Evolutionary conservation across 2,329 filamentous ascomycete genomes (phyloP).

Genomic region (Cladophialophora bantiana): DNA sequence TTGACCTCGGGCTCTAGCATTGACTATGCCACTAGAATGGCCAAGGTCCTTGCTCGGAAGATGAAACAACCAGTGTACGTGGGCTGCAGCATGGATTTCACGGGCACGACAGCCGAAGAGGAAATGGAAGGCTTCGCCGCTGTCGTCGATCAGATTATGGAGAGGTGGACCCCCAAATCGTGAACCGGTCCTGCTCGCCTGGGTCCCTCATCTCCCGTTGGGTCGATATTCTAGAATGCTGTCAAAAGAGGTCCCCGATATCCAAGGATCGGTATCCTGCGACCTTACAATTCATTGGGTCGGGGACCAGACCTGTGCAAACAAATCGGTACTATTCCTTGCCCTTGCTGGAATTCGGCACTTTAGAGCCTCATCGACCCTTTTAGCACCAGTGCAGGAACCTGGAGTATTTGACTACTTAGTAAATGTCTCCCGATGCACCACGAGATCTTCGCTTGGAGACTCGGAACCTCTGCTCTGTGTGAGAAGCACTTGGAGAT

Average conservation of each 20-base stretch:
- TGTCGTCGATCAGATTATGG: slow-evolving; percentile 73
- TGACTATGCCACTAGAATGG: slow-evolving; percentile 85
- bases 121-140: slow-evolving; percentile 87
- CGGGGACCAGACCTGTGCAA: slow-evolving; percentile 20
- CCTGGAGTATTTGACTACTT: slow-evolving; percentile 6
- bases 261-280: slow-evolving; percentile 17
- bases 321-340: slow-evolving; percentile 28
- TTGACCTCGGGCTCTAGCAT: slow-evolving; percentile 77
- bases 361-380: slow-evolving; percentile 19
- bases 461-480: not conserved
- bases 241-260: slow-evolving; percentile 21
- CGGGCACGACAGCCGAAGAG: slow-evolving; percentile 84
- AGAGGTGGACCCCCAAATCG: slow-evolving; percentile 35
- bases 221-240: slow-evolving; percentile 4
- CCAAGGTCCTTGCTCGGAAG: slow-evolving; percentile 80
- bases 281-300: slow-evolving; percentile 12
- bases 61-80: slow-evolving; percentile 83
- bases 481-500: slow-evolving; percentile 10
- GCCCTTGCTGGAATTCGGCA: slow-evolving; percentile 14
- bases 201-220: not conserved
- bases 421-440: not conserved
- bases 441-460: slow-evolving; percentile 20
- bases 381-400: slow-evolving; percentile 8
- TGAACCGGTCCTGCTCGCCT: not conserved
- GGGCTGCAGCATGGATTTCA: slow-evolving; percentile 83